These are phyloP conservation scores for Phytophthora sansomeana DNA, from an alignment of 352 stramenopile genomes.

Conservation along the genomic window DNA sequence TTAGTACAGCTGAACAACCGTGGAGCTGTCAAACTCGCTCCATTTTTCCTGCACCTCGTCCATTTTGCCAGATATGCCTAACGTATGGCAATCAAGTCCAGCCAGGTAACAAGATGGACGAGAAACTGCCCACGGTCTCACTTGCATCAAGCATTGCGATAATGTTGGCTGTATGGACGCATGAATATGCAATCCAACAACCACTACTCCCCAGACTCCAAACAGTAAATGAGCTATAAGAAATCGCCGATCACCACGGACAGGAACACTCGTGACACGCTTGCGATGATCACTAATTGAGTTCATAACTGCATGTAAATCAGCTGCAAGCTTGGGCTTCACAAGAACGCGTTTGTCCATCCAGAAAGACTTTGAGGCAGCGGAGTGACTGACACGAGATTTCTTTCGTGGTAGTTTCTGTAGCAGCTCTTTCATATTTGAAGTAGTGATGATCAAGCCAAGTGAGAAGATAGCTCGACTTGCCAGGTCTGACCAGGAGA, in stretches of 20 bases:
- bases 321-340: neutral
- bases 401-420: neutral
- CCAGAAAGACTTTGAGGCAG: neutral
- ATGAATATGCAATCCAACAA: conserved; percentile 23
- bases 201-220: conserved; percentile 5
- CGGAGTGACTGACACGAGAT: conserved; percentile 1
- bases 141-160: conserved; percentile 24
- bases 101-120: conserved; percentile 44
- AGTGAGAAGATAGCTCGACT: conserved; percentile 35
- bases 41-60: conserved; percentile 18
- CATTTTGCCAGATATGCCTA: conserved; percentile 20
- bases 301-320: neutral
- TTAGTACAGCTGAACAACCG: conserved; percentile 31
- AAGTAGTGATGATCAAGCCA: conserved; percentile 23
- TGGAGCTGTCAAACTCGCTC: conserved; percentile 27
- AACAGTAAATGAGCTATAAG: conserved; percentile 2
- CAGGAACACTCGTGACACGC: neutral
- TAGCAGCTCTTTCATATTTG: conserved; percentile 34
- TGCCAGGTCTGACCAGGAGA: conserved; percentile 35
- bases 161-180: conserved; percentile 7
- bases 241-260: neutral
- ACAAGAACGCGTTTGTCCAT: neutral
- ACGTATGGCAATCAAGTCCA: conserved; percentile 35
- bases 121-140: conserved; percentile 39
- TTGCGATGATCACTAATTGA: neutral